A percentile compares a stretch with the other conserved stretches of the same genome.
phyloP scores from a whole-genome alignment of 2,329 filamentous ascomycete genomes.

The Fusarium setosum region DNA sequence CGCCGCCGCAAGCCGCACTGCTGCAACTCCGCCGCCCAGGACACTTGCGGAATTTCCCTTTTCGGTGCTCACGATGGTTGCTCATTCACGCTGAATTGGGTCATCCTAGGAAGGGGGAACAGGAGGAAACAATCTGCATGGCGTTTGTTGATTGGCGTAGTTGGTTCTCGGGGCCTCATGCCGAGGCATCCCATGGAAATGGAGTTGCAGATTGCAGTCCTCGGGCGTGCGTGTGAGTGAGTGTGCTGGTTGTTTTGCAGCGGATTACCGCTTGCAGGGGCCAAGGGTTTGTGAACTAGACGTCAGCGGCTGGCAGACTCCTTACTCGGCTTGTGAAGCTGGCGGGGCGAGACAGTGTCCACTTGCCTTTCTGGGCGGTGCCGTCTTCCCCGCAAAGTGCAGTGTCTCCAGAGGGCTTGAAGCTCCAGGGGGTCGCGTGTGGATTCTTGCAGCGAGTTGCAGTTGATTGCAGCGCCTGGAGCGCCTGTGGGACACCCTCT shows the following conservation, averaged over 20 bases:
- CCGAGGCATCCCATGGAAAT: conserved; percentile 9
- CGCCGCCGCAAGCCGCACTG: conserved; percentile 15
- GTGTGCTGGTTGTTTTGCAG: conserved; percentile 14
- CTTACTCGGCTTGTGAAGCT: not conserved
- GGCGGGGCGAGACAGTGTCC: conserved; percentile 24
- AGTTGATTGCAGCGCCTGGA: conserved; percentile 17
- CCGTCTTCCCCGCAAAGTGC: conserved; percentile 32
- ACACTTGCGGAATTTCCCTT: conserved; percentile 7
- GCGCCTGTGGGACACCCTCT: not conserved
- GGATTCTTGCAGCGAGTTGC: conserved; percentile 14
- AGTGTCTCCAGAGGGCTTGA: conserved; percentile 8
- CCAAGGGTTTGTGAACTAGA: conserved; percentile 14
- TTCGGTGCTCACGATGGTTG: conserved; percentile 21
- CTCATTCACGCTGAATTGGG: not conserved
- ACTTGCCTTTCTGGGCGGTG: conserved; percentile 32
- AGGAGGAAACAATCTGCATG: not conserved
- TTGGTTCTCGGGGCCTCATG: not conserved
- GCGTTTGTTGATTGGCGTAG: not conserved
- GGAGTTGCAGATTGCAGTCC: not conserved
- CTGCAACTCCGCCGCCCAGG: not conserved
- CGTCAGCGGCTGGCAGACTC: conserved; percentile 32
- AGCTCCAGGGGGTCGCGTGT: not conserved
- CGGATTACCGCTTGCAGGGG: conserved; percentile 8
- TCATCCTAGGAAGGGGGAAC: not conserved
- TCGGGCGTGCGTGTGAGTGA: conserved; percentile 1